A percentile compares a stretch with the other conserved stretches of the same genome.
Evolutionary conservation across 2,329 filamentous ascomycete species (phyloP).

Genomic region (Ceratocystis huliohia): DNA sequence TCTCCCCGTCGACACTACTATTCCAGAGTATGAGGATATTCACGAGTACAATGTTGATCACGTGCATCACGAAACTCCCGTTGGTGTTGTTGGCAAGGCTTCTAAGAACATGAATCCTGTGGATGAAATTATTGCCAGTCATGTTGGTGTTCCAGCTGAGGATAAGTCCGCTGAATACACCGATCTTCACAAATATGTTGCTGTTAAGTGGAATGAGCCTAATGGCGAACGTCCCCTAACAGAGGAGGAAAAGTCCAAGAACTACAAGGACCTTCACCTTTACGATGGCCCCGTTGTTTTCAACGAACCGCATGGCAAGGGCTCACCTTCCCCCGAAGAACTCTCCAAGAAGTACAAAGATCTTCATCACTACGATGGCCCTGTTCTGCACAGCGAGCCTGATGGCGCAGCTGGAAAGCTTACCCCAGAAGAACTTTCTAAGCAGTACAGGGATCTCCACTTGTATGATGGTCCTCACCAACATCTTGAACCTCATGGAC

Average conservation of each 20-base stretch:
- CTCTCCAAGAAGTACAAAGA: slow-evolving; percentile 30
- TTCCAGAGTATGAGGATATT: slow-evolving; percentile 30
- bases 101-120: slow-evolving; percentile 28
- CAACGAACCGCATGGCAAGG: slow-evolving; percentile 23
- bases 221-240: slow-evolving; percentile 26
- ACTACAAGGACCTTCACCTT: slow-evolving; percentile 32
- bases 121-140: slow-evolving; percentile 30
- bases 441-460: slow-evolving; percentile 28
- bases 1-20: slow-evolving; percentile 27
- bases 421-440: slow-evolving; percentile 26
- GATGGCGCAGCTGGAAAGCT: slow-evolving; percentile 22
- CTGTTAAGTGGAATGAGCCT: slow-evolving; percentile 29
- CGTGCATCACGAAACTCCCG: slow-evolving; percentile 12
- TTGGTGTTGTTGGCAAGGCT: slow-evolving; percentile 11
- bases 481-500: slow-evolving; percentile 19
- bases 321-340: slow-evolving; percentile 26
- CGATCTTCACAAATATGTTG: slow-evolving; percentile 26
- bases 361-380: slow-evolving; percentile 27
- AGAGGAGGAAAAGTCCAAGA: slow-evolving; percentile 29
- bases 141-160: slow-evolving; percentile 14
- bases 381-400: slow-evolving; percentile 27
- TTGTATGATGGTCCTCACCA: slow-evolving; percentile 26
- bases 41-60: slow-evolving; percentile 31
- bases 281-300: slow-evolving; percentile 27
- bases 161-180: slow-evolving; percentile 14